These are phyloP conservation scores for Thalassiosira hispida DNA, from an alignment of 352 stramenopile species.

Conservation along the genomic window DNA sequence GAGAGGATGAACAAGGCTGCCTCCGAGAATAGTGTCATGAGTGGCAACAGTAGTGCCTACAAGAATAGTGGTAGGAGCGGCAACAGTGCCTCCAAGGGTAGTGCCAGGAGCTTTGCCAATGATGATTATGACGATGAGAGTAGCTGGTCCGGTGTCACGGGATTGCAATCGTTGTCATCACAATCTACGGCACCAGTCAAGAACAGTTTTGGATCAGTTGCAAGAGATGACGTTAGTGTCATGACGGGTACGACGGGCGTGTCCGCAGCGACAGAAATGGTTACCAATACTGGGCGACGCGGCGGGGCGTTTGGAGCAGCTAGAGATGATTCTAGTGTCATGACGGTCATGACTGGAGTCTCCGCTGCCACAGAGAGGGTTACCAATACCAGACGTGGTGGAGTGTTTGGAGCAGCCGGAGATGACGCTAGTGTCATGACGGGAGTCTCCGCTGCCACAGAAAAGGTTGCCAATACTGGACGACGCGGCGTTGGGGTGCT, in stretches of 20 bases:
- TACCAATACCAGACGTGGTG: not conserved
- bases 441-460: conserved; percentile 11
- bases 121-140: no score
- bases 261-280: not conserved
- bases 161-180: no score
- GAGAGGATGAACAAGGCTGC: not conserved
- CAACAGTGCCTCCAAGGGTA: no score
- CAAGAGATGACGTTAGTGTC: not conserved
- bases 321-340: not conserved
- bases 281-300: not conserved
- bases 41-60: not conserved
- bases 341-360: not conserved
- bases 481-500: no score
- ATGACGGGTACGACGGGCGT: not conserved
- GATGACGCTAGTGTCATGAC: conserved; percentile 25
- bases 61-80: no score
- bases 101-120: no score
- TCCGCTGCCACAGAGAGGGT: conserved; percentile 4
- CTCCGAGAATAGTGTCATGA: not conserved
- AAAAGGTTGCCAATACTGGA: not conserved
- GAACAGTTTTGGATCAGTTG: not conserved
- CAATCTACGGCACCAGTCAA: no score
- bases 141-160: no score
- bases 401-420: no score
- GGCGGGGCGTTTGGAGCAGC: not conserved